Evolutionary conservation across 805 yeast genomes (phyloP), one percentile per base, ranked within the genome.

Genomic region (Maudiozyma serrabonitensis): DNA sequence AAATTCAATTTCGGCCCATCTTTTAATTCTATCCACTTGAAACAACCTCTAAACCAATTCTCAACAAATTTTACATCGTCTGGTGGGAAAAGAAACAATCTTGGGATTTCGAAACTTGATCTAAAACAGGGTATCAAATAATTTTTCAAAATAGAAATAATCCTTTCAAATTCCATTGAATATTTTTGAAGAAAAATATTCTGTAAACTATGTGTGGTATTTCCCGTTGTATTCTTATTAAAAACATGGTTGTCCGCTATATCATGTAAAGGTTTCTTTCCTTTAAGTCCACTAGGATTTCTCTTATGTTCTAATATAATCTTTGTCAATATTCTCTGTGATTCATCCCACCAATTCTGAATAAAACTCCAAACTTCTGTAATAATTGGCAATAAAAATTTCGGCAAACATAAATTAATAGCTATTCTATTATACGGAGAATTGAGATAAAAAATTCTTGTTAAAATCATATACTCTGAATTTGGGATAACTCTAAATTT

Each of bases 21-120:
- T 50, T 71, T 71, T 23, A 70, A 60, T 43, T 71, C 74, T 13
- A 71, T 56, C 75, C 75, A 71, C 46, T 64, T 68, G 47, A 67
- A 68, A 2, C 68, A 61, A 40, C 69, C 70, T 50, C 59, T 63
- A 48, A 69, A 68, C 75, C 75, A 71, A n/a, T 64, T 59, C 12
- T 59, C 53, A 11, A 71, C 54, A 43, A 67, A 63, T 9, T 59
- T 54, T 8, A 54, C 52, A 23, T 59, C 62, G 16, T 55, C 47
- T 2, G 59, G 49, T 8, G 72, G 62, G 11, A 70, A 72, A 5
- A 69, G 48, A 15, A 71, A 55, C 11, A 71, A 42, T 45, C 75
- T 57, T 39, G 75, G 75, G 3, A 67, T 59, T 12, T 62, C 64
- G 6, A 62, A 55, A 9, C 62, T 49, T 25, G 67, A 64, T 28